A percentile compares a stretch with the other conserved stretches of the same genome.
Conservation (phyloP, 2,329 filamentous ascomycete genomes). For the Dothistroma septosporum region DNA sequence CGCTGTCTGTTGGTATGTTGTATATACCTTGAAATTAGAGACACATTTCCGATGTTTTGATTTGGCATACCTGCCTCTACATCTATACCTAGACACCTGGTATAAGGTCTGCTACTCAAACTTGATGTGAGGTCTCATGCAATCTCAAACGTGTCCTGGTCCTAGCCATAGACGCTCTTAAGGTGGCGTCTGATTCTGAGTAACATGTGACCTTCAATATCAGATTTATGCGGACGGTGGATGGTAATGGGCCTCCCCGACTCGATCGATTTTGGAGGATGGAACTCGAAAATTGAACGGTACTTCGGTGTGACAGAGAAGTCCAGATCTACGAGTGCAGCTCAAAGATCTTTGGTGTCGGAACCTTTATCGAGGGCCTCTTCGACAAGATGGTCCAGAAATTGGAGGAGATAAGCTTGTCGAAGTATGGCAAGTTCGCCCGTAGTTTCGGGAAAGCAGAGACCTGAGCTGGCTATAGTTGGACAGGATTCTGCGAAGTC, state of each 20-base stretch:
- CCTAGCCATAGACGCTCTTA: constrained; percentile 13
- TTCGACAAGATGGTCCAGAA: constrained; percentile 14
- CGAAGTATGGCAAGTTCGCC: not conserved
- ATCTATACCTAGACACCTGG: too few relatives aligned
- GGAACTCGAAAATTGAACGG: constrained; percentile 16
- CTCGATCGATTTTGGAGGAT: constrained; percentile 13
- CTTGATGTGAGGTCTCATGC: constrained; percentile 10
- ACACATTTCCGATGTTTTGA: not conserved
- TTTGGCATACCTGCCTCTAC: too few relatives aligned
- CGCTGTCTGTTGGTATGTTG: constrained; percentile 1
- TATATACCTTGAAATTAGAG: constrained; percentile 3
- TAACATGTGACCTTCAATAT: constrained; percentile 18
- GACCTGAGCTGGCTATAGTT: not conserved
- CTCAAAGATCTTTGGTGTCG: constrained; percentile 10
- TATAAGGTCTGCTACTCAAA: too few relatives aligned
- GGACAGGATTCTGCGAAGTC: not conserved
- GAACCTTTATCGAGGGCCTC: constrained; percentile 13
- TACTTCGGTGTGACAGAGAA: constrained; percentile 18
- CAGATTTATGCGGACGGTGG: constrained; percentile 19
- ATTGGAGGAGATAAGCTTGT: not conserved
- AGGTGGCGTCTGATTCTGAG: constrained; percentile 10
- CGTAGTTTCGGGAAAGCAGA: not conserved
- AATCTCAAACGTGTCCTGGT: constrained; percentile 14
- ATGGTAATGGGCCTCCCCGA: constrained; percentile 9
- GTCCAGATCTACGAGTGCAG: constrained; percentile 17